Evolutionary conservation across 805 yeast species (phyloP).

Genomic region (Yarrowia phangngaensis): DNA sequence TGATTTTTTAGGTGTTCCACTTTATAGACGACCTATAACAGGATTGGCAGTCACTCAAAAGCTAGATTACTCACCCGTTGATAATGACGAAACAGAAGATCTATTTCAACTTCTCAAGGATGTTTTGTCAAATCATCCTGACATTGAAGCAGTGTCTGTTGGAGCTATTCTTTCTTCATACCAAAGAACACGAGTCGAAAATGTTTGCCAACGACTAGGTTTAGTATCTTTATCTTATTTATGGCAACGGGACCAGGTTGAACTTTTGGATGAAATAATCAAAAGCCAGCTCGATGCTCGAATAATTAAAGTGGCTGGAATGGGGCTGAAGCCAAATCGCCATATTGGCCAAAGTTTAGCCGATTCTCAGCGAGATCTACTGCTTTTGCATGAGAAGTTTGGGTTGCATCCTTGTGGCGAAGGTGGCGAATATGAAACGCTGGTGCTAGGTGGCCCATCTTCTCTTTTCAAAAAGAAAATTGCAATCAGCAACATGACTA

Average conservation of each 20-base stretch:
- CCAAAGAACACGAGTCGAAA: slow-evolving; percentile 89
- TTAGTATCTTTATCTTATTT: slow-evolving; percentile 68
- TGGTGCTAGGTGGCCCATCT: slow-evolving; percentile 83
- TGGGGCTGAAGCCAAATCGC: slow-evolving; percentile 52
- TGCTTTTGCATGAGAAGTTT: slow-evolving; percentile 53
- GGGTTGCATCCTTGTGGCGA: slow-evolving; percentile 97
- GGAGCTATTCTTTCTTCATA: slow-evolving; percentile 97
- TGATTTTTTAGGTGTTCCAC: slow-evolving; percentile 72
- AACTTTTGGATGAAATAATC: slow-evolving; percentile 80
- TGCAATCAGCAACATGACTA: neutral
- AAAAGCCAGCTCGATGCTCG: slow-evolving; percentile 67
- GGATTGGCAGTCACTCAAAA: slow-evolving; percentile 62
- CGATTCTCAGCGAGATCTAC: slow-evolving; percentile 57
- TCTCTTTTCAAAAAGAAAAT: slow-evolving; percentile 48
- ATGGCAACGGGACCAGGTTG: slow-evolving; percentile 85
- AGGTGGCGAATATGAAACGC: slow-evolving; percentile 96
- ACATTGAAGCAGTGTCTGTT: slow-evolving; percentile 79
- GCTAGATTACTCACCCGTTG: slow-evolving; percentile 65
- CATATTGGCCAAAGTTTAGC: slow-evolving; percentile 69
- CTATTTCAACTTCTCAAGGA: slow-evolving; percentile 50
- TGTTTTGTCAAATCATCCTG: slow-evolving; percentile 58
- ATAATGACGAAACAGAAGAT: slow-evolving; percentile 85
- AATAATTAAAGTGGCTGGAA: slow-evolving; percentile 87
- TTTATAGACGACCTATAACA: slow-evolving; percentile 62
- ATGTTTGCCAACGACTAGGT: slow-evolving; percentile 73